These are phyloP conservation scores for Phialophora tarda DNA, from an alignment of 2,329 filamentous ascomycete genomes.

Conservation along the genomic window DNA sequence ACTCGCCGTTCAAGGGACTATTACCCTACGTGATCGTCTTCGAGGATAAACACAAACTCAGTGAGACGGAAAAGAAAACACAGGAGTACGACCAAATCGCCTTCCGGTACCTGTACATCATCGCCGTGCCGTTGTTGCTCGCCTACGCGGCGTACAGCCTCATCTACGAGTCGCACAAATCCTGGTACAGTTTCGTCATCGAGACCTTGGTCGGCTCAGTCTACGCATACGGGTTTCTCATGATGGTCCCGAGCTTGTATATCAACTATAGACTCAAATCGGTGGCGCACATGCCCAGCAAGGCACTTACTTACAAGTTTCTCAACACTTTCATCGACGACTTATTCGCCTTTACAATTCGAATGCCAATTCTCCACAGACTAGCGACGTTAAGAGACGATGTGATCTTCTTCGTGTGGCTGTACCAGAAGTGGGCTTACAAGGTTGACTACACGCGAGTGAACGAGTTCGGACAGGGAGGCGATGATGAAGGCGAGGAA, in stretches of 20 bases:
- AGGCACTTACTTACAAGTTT: conserved; percentile 98
- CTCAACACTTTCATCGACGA: conserved; percentile 99
- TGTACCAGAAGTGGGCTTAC: conserved; percentile 95
- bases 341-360: conserved; percentile 97
- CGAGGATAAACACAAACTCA: conserved; percentile 96
- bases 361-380: conserved; percentile 94
- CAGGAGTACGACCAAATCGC: conserved; percentile 98
- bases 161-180: conserved; percentile 93
- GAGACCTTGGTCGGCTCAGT: conserved; percentile 93
- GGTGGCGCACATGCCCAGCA: conserved; percentile 92
- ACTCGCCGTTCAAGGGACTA: conserved; percentile 69
- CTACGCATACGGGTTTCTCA: conserved; percentile 97
- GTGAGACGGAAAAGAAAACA: conserved; percentile 94
- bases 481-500: conserved; percentile 77
- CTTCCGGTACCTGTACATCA: conserved; percentile 94
- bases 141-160: conserved; percentile 92
- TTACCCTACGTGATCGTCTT: conserved; percentile 83
- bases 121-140: conserved; percentile 84
- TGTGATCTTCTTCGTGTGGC: conserved; percentile 95
- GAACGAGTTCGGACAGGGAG: conserved; percentile 97
- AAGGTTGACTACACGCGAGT: conserved; percentile 88
- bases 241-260: conserved; percentile 98
- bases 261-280: conserved; percentile 96
- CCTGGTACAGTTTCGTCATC: conserved; percentile 96
- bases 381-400: conserved; percentile 93